Conservation (phyloP, 306 rosid species). For the Cucumis sativus region DNA sequence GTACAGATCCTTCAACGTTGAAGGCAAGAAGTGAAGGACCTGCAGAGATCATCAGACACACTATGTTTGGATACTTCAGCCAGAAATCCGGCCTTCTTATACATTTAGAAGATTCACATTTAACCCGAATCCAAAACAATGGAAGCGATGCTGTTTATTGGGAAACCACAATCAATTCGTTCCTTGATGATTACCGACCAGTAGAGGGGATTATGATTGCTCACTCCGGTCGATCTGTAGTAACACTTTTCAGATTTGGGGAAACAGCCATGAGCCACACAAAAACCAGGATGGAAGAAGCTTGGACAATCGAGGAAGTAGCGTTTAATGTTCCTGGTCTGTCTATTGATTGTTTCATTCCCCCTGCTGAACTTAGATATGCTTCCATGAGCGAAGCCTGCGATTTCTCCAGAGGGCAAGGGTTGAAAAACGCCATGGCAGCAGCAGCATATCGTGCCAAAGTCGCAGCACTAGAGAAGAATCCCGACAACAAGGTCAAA, state of each 20-base stretch:
- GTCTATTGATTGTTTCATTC: constrained; percentile 89
- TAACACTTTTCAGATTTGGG: constrained; percentile 96
- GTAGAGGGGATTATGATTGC: constrained; percentile 96
- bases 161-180: constrained; percentile 97
- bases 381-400: constrained; percentile 81
- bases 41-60: constrained; percentile 95
- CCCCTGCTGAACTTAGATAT: constrained; percentile 87
- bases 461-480: constrained; percentile 50
- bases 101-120: constrained; percentile 96
- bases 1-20: constrained; percentile 73
- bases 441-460: constrained; percentile 34
- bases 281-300: constrained; percentile 96
- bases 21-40: constrained; percentile 99
- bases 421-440: constrained; percentile 34
- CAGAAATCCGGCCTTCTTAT: constrained; percentile 91
- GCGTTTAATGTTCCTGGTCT: constrained; percentile 95
- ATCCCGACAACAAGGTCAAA: constrained; percentile 35
- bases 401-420: constrained; percentile 58
- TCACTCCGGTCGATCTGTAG: constrained; percentile 88
- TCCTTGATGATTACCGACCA: constrained; percentile 76
- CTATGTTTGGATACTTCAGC: constrained; percentile 95
- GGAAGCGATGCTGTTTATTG: constrained; percentile 98
- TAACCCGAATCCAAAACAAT: constrained; percentile 93
- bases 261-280: constrained; percentile 99
- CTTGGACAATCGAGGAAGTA: constrained; percentile 97